phyloP scores from a whole-genome alignment of 805 yeast genomes.

The Groenewaldozyma tartarivorans region DNA sequence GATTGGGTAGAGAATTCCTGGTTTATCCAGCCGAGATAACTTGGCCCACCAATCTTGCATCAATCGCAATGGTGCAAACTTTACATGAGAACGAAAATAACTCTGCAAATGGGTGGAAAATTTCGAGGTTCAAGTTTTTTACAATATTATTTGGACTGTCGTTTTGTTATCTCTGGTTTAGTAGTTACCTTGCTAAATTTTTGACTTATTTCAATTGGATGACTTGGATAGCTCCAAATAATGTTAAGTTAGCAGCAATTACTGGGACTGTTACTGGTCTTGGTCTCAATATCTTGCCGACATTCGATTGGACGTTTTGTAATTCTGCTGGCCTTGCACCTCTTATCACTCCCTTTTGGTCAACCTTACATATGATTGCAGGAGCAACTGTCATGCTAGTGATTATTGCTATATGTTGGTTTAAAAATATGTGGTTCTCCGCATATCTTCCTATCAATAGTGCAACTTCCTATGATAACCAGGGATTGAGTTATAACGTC shows the following conservation, averaged over 20 bases:
- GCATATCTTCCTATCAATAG: slow-evolving; percentile 52
- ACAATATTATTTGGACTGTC: slow-evolving; percentile 30
- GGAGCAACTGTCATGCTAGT: neutral
- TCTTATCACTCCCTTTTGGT: slow-evolving; percentile 15
- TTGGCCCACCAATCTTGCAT: slow-evolving; percentile 48
- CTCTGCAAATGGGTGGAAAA: slow-evolving; percentile 49
- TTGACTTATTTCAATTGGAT: slow-evolving; percentile 56
- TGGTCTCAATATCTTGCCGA: slow-evolving; percentile 36
- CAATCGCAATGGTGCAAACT: slow-evolving; percentile 43
- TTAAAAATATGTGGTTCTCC: slow-evolving; percentile 49
- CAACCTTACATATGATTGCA: slow-evolving; percentile 8
- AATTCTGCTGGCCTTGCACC: slow-evolving; percentile 6
- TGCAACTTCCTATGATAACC: slow-evolving; percentile 41
- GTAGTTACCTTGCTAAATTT: slow-evolving; percentile 53
- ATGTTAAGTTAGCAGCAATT: slow-evolving; percentile 48
- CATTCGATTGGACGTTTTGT: slow-evolving; percentile 32
- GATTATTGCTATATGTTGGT: slow-evolving; percentile 21
- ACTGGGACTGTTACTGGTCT: slow-evolving; percentile 50
- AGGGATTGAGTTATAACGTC: slow-evolving; percentile 40
- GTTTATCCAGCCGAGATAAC: slow-evolving; percentile 36
- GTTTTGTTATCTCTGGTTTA: slow-evolving; percentile 56
- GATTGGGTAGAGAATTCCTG: slow-evolving; percentile 43
- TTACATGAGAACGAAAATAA: slow-evolving; percentile 28
- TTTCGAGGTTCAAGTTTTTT: slow-evolving; percentile 45
- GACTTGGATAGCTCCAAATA: slow-evolving; percentile 44